Evolutionary conservation across 495 filamentous ascomycete species (phyloP), one percentile per base, ranked within the genome.

Genomic region (Aspergillus saccharolyticus): DNA sequence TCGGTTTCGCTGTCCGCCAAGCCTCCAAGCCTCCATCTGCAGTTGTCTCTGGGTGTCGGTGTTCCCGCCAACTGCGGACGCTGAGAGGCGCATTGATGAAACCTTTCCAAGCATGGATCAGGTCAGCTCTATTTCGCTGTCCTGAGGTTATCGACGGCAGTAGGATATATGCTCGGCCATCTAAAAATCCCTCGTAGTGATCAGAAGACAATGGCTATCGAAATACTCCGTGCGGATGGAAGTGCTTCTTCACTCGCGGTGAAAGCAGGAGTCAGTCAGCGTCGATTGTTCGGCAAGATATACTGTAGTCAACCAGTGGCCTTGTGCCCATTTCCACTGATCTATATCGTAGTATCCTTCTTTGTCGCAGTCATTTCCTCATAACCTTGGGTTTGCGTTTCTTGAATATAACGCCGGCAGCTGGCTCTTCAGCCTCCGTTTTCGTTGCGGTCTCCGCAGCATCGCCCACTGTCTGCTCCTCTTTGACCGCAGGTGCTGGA

Each of bases 311-410:
- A 10, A 30, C 4, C 25, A 30, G n/a, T 30, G 33, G 12, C 33
- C 4, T 10, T 12, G 4, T 2, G 14, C 2, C 12, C 33, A 2
- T 8, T 15, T 15, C 4, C 7, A 39, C 21, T 49, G 21, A 16
- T n/a, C 46, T 8, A 28, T 28, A 17, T 6, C 17, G 17, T 30
- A 30, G 14, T n/a, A n/a, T n/a, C n/a, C n/a, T 39, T 28, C 21
- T 4, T 30, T 30, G 19, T 18, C 6, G 22, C 47, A 16, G 17
- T 50, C 22, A 76, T 70, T 71, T 76, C 59, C 65, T 70, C 62
- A 89, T 82, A 30, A 84, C 83, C 69, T 91, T 96, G 1, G 86
- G 80, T 66, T 94, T 96, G 60, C 92, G 83, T 73, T 96, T 96
- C 74, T 96, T 97, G 76, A 97, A 97, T 14, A 94, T 74, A 18